Evolutionary conservation across 176 grass and related monocot genomes (phyloP).

Genomic region (Saccharum officinarum): DNA sequence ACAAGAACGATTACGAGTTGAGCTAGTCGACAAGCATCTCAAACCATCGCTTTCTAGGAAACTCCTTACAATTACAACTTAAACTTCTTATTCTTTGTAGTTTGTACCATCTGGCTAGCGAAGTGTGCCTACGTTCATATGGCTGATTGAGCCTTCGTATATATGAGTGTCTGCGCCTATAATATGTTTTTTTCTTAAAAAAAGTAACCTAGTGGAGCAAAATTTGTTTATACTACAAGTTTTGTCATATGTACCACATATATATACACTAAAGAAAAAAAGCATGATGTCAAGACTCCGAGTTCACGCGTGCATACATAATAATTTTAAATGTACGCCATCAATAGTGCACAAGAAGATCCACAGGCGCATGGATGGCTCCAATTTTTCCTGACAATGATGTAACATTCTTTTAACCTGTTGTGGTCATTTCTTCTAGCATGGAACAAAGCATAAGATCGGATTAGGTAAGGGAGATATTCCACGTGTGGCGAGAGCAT

Average conservation of each 20-base stretch:
- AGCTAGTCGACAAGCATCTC: background rate
- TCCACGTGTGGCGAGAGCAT: conserved; percentile 20
- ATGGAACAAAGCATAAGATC: conserved; percentile 32
- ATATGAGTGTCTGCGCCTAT: background rate
- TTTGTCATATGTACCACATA: background rate
- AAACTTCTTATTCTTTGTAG: background rate
- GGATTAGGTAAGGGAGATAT: conserved; percentile 46
- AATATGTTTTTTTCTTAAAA: background rate
- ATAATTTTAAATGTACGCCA: background rate
- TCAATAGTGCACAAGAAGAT: background rate
- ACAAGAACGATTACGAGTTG: background rate
- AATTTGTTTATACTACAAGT: background rate
- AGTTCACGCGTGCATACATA: background rate
- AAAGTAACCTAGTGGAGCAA: background rate
- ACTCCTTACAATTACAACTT: background rate
- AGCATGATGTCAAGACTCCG: background rate
- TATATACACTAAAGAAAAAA: background rate
- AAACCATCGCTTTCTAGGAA: conserved; percentile 2
- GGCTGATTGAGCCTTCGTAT: background rate
- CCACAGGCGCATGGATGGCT: conserved; percentile 5
- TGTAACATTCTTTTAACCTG: conserved; percentile 4
- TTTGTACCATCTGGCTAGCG: background rate
- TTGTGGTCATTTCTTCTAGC: background rate
- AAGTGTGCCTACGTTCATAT: background rate
- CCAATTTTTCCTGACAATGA: conserved; percentile 9